Conservation (phyloP, 2,329 filamentous ascomycete genomes). For the Leptographium radiaticola region DNA sequence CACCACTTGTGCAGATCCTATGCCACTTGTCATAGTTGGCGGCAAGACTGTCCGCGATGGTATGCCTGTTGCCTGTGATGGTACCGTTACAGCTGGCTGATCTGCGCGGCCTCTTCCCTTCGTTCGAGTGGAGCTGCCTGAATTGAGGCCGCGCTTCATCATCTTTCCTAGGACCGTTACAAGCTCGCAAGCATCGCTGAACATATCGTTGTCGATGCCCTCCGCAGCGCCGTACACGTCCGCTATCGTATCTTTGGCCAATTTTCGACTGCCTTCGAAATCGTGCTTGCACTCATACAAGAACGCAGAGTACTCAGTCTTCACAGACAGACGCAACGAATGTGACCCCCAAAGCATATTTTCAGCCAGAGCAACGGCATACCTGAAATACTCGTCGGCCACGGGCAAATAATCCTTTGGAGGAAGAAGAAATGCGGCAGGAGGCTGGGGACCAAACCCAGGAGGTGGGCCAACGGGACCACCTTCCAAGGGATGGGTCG, state of each 20-base stretch:
- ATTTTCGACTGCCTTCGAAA: slow-evolving; percentile 55
- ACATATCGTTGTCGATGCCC: slow-evolving; percentile 91
- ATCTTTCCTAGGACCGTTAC: slow-evolving; percentile 79
- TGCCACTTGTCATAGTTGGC: neutral
- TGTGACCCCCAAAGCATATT: slow-evolving; percentile 73
- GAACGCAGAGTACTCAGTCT: slow-evolving; percentile 86
- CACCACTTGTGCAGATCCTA: neutral
- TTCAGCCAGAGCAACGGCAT: slow-evolving; percentile 64
- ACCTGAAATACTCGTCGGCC: slow-evolving; percentile 69
- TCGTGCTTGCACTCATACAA: slow-evolving; percentile 89
- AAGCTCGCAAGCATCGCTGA: slow-evolving; percentile 78
- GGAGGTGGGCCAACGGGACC: slow-evolving; percentile 45
- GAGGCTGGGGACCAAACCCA: slow-evolving; percentile 35
- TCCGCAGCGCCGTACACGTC: slow-evolving; percentile 87
- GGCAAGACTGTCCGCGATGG: neutral
- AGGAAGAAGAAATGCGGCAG: slow-evolving; percentile 67
- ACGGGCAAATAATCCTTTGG: slow-evolving; percentile 68
- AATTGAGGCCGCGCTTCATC: slow-evolving; percentile 33
- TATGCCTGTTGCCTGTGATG: neutral
- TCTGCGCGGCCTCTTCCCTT: neutral
- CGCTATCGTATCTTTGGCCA: slow-evolving; percentile 73
- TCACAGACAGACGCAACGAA: slow-evolving; percentile 76
- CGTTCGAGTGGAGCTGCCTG: slow-evolving; percentile 1
- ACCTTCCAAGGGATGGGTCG: slow-evolving; percentile 39
- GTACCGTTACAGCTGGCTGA: neutral